These are phyloP conservation scores for Tolypocladium tropicale DNA, from an alignment of 2,329 filamentous ascomycete species.

Conservation along the genomic window DNA sequence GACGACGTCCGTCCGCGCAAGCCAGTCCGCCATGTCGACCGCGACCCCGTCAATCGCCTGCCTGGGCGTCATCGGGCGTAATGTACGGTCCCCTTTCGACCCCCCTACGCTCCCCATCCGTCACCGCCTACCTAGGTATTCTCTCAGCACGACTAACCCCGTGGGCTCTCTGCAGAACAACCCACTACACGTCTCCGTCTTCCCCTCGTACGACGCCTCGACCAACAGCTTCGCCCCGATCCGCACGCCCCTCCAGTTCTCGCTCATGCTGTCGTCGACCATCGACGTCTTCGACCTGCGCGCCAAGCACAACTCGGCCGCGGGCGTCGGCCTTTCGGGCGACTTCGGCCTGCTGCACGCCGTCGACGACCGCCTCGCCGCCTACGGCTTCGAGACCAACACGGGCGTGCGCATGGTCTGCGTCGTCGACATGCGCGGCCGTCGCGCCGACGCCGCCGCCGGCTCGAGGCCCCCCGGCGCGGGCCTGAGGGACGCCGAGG, in stretches of 20 bases:
- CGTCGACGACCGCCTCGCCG: constrained; percentile 82
- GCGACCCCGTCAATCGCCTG: constrained; percentile 77
- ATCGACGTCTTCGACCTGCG: constrained; percentile 91
- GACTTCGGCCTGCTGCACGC: constrained; percentile 89
- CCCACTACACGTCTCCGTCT: constrained; percentile 85
- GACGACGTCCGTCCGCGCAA: background rate
- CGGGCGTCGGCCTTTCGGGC: constrained; percentile 50
- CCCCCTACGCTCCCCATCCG: background rate
- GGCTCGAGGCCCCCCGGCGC: constrained; percentile 32
- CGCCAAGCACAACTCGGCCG: constrained; percentile 53
- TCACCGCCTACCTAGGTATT: background rate
- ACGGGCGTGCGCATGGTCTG: constrained; percentile 87
- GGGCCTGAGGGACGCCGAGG: constrained; percentile 73
- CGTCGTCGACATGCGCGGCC: constrained; percentile 81
- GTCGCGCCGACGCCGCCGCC: constrained; percentile 31
- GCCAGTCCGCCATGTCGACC: constrained; percentile 37
- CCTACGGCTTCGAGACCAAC: constrained; percentile 95
- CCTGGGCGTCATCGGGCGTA: constrained; percentile 86
- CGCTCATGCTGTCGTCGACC: constrained; percentile 79
- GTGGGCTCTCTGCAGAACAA: constrained; percentile 62
- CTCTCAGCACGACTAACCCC: background rate
- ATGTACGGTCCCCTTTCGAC: constrained; percentile 58
- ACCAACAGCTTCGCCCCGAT: constrained; percentile 43
- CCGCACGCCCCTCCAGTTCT: constrained; percentile 76
- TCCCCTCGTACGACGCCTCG: constrained; percentile 59